Evolutionary conservation across 345 rosid genomes (phyloP), one percentile per base, ranked within the genome.

Genomic region (Lagerstroemia speciosa): DNA sequence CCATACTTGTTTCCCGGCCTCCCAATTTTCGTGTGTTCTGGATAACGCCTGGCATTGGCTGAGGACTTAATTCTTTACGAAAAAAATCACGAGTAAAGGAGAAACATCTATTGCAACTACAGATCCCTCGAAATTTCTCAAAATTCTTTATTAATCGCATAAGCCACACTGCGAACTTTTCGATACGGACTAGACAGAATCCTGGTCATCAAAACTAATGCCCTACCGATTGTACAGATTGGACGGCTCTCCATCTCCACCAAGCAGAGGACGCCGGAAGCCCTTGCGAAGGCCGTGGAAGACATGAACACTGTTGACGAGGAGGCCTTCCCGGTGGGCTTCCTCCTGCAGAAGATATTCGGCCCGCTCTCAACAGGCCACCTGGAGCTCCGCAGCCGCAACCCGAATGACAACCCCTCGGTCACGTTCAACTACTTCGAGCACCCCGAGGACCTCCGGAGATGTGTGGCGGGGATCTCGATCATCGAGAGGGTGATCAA

Each of bases 351-450:
- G 69, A 83, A 80, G 64, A 29, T 83, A 17, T 62, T 24, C 27
- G 83, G 83, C 11, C 86, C 86, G 0, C 38, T 52, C n/a, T 80
- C 83, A 48, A 53, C 70, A 1, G 86, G 83, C 22, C 73, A 80
- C 26, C 67, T 78, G 62, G 78, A 70, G 77, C 82, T 80, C 27
- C 64, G 65, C n/a, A 75, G 29, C 62, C 72, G 57, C 1, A 34
- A 76, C 67, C 72, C 77, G 17, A 52, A 72, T 17, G 75, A 75
- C 19, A 80, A 74, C 65, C 86, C 83, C n/a, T 71, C 75, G 2
- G 83, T 83, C 46, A 76, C 60, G 27, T 83, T 80, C 71, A 76
- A 80, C 74, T 83, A 80, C 74, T 83, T 83, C 78, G 45, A 74
- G 41, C 77, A 80, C 20, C 82, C 82, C n/a, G 78, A 80, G 66